A percentile compares a stretch with the other conserved stretches of the same genome.
Conservation (phyloP, 108 stramenopile species). For the Aurantiochytrium sp. region DNA sequence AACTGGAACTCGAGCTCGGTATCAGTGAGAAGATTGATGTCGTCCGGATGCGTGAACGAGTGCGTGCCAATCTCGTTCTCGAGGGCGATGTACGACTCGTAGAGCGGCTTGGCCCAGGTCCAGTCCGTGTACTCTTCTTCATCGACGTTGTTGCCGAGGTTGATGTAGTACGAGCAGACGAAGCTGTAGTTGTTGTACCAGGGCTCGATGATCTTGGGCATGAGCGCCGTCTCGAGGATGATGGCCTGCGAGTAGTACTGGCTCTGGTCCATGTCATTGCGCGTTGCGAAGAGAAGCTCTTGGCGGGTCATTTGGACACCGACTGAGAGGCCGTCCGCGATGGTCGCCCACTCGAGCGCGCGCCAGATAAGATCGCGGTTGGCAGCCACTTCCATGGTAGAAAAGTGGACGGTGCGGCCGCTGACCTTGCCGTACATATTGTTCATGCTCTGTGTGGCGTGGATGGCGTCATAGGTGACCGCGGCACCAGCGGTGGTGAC, state of each 20-base stretch:
- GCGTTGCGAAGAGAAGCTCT: background rate
- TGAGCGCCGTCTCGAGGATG: background rate
- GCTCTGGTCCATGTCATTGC: background rate
- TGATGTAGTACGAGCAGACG: conserved; percentile 20
- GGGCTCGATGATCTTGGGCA: background rate
- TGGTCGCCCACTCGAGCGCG: background rate
- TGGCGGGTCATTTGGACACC: background rate
- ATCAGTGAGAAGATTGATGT: background rate
- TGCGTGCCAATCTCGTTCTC: conserved; percentile 10
- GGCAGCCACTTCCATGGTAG: background rate
- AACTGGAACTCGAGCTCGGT: background rate
- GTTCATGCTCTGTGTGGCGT: background rate
- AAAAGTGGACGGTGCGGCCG: conserved; percentile 13
- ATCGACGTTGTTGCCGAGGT: background rate
- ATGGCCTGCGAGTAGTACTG: background rate
- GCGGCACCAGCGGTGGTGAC: background rate
- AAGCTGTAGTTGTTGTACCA: conserved; percentile 32
- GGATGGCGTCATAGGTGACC: background rate
- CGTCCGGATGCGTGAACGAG: background rate
- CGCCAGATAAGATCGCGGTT: conserved; percentile 19
- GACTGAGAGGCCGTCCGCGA: background rate
- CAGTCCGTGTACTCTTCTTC: conserved; percentile 29
- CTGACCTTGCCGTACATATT: conserved; percentile 11
- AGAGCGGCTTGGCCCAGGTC: background rate
- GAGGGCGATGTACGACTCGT: background rate